These are phyloP conservation scores for Pseudopyricularia javanii DNA, from an alignment of 2,329 filamentous ascomycete genomes.

Conservation along the genomic window DNA sequence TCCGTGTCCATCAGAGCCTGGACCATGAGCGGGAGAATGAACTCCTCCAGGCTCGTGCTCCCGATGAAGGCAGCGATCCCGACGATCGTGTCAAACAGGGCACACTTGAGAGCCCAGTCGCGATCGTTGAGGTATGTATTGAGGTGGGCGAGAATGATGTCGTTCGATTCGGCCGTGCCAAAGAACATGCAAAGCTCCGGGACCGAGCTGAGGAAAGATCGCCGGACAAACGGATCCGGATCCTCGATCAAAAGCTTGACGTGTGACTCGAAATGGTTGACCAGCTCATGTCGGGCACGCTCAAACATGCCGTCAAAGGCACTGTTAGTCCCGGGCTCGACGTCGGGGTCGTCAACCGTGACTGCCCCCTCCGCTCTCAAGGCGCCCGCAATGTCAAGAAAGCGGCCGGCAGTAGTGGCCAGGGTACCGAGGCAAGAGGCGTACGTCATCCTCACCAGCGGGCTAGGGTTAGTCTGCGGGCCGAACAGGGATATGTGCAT, in stretches of 20 bases:
- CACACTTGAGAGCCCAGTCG: constrained; percentile 93
- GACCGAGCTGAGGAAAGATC: constrained; percentile 85
- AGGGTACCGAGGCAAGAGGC: constrained; percentile 84
- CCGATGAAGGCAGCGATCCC: constrained; percentile 87
- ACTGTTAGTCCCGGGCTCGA: constrained; percentile 51
- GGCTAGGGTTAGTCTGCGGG: constrained; percentile 39
- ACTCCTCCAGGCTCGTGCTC: constrained; percentile 80
- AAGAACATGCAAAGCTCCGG: constrained; percentile 92
- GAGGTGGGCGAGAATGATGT: constrained; percentile 89
- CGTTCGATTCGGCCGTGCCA: constrained; percentile 79
- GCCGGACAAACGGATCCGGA: constrained; percentile 68
- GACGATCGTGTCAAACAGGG: constrained; percentile 91
- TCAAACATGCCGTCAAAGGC: constrained; percentile 80
- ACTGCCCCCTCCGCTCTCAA: constrained; percentile 70
- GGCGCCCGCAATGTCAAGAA: constrained; percentile 84
- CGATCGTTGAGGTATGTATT: constrained; percentile 96
- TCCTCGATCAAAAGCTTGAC: constrained; percentile 87
- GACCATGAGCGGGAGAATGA: constrained; percentile 90
- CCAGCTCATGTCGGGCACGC: constrained; percentile 68
- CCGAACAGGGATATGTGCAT: constrained; percentile 42
- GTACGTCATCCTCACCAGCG: constrained; percentile 78
- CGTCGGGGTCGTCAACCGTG: constrained; percentile 63
- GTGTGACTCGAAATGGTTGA: constrained; percentile 74
- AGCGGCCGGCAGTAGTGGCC: constrained; percentile 71
- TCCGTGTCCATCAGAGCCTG: constrained; percentile 84